Percentiles rank a stretch among this genome's conserved stretches.
Conservation (phyloP, 768 basidiomycete species). For the Brasilioporus rufonigricans region DNA sequence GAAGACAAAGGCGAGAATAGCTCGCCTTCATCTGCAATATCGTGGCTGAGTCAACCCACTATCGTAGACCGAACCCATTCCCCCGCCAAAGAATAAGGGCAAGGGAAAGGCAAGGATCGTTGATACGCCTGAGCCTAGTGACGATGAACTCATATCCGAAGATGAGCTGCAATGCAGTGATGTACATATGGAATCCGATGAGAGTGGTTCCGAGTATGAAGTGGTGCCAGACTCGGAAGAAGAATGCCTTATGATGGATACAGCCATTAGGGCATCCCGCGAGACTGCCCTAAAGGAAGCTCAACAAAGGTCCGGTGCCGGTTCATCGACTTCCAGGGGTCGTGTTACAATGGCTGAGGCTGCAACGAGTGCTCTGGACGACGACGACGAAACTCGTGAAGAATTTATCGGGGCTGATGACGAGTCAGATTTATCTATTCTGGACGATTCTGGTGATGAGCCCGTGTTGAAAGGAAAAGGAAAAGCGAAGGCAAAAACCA, state of each 20-base stretch:
- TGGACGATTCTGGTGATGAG: constrained; percentile 17
- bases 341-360: constrained; percentile 40
- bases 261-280: constrained; percentile 56
- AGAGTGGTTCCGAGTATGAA: constrained; percentile 59
- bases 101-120: constrained; percentile 28
- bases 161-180: constrained; percentile 42
- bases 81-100: constrained; percentile 18
- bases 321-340: constrained; percentile 35
- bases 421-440: constrained; percentile 9
- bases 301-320: constrained; percentile 30
- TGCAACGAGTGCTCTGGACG: neutral
- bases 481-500: constrained; percentile 28
- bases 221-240: constrained; percentile 36
- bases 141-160: constrained; percentile 33
- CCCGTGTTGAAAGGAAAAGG: constrained; percentile 31
- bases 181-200: constrained; percentile 48
- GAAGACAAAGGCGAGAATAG: constrained; percentile 26
- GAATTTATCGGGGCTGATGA: constrained; percentile 3
- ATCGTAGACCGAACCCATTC: constrained; percentile 8
- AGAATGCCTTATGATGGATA: constrained; percentile 48
- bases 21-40: constrained; percentile 2
- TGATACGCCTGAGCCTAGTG: constrained; percentile 25
- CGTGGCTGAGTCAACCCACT: constrained; percentile 15
- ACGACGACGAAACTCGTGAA: constrained; percentile 16
- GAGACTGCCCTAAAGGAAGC: constrained; percentile 32